These are phyloP conservation scores for Trifolium subterraneum DNA, from an alignment of 306 rosid species.

Conservation along the genomic window DNA sequence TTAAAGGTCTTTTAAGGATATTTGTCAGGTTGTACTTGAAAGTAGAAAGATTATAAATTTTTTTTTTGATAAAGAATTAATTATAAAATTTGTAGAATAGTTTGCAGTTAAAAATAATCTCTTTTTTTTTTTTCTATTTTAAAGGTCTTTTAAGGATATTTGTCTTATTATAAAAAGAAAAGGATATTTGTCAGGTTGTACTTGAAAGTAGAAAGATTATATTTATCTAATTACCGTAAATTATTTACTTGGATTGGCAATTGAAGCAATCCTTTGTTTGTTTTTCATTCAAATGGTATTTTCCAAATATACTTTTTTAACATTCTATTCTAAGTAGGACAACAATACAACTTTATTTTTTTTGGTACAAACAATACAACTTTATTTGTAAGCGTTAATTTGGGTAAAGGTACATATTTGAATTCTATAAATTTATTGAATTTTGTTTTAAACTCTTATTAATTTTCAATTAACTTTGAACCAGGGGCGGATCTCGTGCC, in stretches of 20 bases:
- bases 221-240: conserved; percentile 3
- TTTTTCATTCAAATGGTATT: background rate
- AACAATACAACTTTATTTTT: conserved; percentile 15
- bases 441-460: too few species aligned
- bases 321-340: conserved; percentile 20
- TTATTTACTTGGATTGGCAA: too few species aligned
- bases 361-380: background rate
- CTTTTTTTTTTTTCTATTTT: too few species aligned
- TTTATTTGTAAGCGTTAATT: conserved; percentile 1
- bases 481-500: too few species aligned
- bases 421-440: background rate
- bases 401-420: background rate
- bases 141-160: too few species aligned
- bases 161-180: too few species aligned
- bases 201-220: background rate
- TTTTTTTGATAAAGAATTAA: too few species aligned
- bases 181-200: too few species aligned
- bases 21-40: too few species aligned
- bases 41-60: background rate
- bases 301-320: conserved; percentile 16
- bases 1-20: background rate
- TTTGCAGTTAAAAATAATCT: too few species aligned
- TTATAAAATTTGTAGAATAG: too few species aligned
- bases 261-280: background rate
- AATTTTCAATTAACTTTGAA: too few species aligned